Percentiles rank a stretch among this genome's conserved stretches.
Evolutionary conservation across 148 eudicot species (phyloP).

Genomic region (Rhododendron vialii): DNA sequence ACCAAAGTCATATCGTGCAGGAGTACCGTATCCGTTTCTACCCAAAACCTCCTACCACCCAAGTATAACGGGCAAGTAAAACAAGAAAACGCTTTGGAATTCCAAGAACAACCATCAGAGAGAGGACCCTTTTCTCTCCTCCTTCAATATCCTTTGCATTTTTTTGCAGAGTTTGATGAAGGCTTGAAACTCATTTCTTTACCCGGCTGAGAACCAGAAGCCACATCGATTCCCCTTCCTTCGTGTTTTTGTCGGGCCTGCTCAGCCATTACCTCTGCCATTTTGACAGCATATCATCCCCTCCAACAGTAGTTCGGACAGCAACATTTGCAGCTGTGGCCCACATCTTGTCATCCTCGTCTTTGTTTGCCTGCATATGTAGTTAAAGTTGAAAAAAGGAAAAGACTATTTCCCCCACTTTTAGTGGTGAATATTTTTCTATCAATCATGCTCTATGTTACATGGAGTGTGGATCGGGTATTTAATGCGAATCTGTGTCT

Average conservation of each 20-base stretch:
- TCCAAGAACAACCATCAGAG: background rate
- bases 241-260: conserved; percentile 76
- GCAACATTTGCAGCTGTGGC: no score
- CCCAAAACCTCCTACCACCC: no score
- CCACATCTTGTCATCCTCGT: no score
- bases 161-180: conserved; percentile 32
- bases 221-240: conserved; percentile 66
- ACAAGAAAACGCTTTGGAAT: no score
- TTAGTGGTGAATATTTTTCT: background rate
- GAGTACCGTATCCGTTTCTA: no score
- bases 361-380: conserved; percentile 38
- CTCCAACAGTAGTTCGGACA: no score
- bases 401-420: background rate
- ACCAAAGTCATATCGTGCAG: no score
- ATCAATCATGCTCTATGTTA: background rate
- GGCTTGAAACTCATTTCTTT: conserved; percentile 47
- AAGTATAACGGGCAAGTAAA: no score
- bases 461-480: background rate
- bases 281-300: conserved; percentile 87
- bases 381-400: background rate
- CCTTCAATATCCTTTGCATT: conserved; percentile 48
- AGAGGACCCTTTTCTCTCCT: conserved; percentile 47
- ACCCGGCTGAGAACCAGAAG: conserved; percentile 47
- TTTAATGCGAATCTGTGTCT: background rate
- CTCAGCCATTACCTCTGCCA: conserved; percentile 94